Evolutionary conservation across 148 eudicot species (phyloP).

Genomic region (Diospyros kaki): DNA sequence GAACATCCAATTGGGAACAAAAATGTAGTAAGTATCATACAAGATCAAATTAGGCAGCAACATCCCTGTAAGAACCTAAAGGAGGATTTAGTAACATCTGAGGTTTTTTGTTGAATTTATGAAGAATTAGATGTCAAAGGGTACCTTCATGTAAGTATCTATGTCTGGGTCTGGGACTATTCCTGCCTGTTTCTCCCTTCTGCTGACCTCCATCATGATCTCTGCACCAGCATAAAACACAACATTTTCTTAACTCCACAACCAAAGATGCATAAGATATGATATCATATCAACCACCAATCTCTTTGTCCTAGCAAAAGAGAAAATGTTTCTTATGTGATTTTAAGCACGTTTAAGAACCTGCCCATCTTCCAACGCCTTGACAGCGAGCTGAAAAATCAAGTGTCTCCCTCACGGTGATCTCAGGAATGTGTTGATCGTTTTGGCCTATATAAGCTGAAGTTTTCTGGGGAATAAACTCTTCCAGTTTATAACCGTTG

Average conservation of each 20-base stretch:
- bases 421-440: conserved; percentile 68
- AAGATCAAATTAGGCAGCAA: no score
- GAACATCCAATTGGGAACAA: no score
- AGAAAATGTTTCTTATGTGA: not conserved
- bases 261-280: not conserved
- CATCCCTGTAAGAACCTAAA: no score
- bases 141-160: conserved; percentile 84
- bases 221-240: conserved; percentile 24
- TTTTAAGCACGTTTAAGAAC: conserved; percentile 19
- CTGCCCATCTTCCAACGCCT: conserved; percentile 74
- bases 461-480: conserved; percentile 67
- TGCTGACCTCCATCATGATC: conserved; percentile 49
- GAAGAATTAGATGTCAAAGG: no score
- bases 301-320: not conserved
- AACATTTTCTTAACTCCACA: not conserved
- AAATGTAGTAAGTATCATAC: no score
- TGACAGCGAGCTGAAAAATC: conserved; percentile 80
- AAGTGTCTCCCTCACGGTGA: conserved; percentile 75
- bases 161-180: conserved; percentile 72
- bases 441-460: conserved; percentile 73
- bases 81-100: no score
- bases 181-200: conserved; percentile 75
- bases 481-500: conserved; percentile 61
- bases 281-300: not conserved
- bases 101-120: no score